A percentile compares a stretch with the other conserved stretches of the same genome.
Evolutionary conservation across 2,329 filamentous ascomycete species (phyloP).

Genomic region (Aureobasidium pullulans): DNA sequence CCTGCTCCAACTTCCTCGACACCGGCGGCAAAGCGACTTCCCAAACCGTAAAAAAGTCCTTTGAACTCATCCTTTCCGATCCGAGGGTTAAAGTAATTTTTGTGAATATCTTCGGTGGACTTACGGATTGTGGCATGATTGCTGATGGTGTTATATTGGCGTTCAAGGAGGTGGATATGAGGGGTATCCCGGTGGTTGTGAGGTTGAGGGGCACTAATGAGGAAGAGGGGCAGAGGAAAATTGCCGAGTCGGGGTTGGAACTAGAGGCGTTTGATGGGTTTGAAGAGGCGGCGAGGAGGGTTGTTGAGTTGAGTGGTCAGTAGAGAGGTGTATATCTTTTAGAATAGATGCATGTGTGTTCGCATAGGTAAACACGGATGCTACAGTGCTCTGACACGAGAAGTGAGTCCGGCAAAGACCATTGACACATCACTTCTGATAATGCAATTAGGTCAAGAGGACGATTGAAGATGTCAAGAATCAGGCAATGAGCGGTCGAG

Average conservation of each 20-base stretch:
- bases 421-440: too few relatives aligned
- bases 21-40: conserved; percentile 83
- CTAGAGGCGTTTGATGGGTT: conserved; percentile 68
- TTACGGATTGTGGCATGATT: conserved; percentile 76
- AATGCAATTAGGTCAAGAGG: too few relatives aligned
- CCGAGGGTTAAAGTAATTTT: conserved; percentile 63
- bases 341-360: too few relatives aligned
- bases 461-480: too few relatives aligned
- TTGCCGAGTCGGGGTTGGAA: conserved; percentile 59
- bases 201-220: conserved; percentile 70
- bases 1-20: conserved; percentile 77
- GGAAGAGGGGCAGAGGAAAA: conserved; percentile 59
- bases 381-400: too few relatives aligned
- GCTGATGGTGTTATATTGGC: conserved; percentile 66
- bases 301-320: conserved; percentile 48
- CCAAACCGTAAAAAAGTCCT: conserved; percentile 70
- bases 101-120: conserved; percentile 63
- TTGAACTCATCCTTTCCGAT: conserved; percentile 66
- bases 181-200: conserved; percentile 62
- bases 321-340: conserved; percentile 10
- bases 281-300: conserved; percentile 62
- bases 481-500: too few relatives aligned
- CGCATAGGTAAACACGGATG: too few relatives aligned
- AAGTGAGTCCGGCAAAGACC: too few relatives aligned
- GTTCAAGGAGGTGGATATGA: conserved; percentile 57